Evolutionary conservation across 768 basidiomycete species (phyloP).

Genomic region (Macrocybe gigantea): DNA sequence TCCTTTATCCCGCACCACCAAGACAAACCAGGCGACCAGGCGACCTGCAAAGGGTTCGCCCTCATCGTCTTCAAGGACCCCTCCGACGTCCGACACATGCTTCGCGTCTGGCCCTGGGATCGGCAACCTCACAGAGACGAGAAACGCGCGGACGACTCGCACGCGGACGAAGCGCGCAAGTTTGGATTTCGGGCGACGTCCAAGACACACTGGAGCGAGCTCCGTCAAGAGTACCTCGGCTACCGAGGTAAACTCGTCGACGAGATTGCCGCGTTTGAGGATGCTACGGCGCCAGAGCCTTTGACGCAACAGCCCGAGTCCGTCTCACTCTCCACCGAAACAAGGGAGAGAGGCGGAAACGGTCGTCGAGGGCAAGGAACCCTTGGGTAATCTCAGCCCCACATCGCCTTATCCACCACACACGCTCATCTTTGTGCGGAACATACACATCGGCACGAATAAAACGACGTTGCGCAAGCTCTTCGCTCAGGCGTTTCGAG

Average conservation of each 20-base stretch:
- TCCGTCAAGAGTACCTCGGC: conserved; percentile 65
- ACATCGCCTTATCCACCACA: conserved; percentile 49
- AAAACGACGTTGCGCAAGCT: conserved; percentile 70
- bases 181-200: conserved; percentile 55
- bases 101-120: conserved; percentile 61
- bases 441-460: conserved; percentile 71
- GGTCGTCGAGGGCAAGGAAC: background rate
- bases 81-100: conserved; percentile 35
- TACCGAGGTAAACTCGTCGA: conserved; percentile 53
- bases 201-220: conserved; percentile 55
- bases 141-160: background rate
- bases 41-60: conserved; percentile 72
- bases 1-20: conserved; percentile 57
- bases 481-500: conserved; percentile 38
- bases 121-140: background rate
- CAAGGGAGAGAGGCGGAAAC: conserved; percentile 3
- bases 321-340: background rate
- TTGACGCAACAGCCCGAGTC: background rate
- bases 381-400: conserved; percentile 11
- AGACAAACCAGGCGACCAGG: conserved; percentile 46
- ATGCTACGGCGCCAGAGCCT: conserved; percentile 11
- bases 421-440: conserved; percentile 66
- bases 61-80: conserved; percentile 48
- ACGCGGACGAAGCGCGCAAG: conserved; percentile 37
- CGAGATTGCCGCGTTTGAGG: conserved; percentile 31